Conservation (phyloP, 352 stramenopile species). For the Phytophthora macrochlamydospora region DNA sequence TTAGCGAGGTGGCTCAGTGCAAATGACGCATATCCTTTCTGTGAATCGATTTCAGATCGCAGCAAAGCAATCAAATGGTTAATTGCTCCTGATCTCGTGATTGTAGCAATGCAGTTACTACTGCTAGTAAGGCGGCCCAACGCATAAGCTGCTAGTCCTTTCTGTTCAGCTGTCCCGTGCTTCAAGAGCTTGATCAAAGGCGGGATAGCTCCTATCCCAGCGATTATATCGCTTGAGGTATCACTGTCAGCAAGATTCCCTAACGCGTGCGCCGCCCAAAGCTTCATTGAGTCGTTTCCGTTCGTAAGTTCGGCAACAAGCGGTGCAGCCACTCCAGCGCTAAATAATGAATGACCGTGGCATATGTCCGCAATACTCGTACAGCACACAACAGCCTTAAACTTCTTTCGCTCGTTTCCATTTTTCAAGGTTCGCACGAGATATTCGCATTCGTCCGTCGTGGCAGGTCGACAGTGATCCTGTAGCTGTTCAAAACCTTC, state of each 20-base stretch:
- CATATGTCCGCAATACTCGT: conserved; percentile 1
- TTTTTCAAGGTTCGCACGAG: not conserved
- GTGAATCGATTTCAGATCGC: not conserved
- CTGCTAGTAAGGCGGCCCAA: not conserved
- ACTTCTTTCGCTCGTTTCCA: not conserved
- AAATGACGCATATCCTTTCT: conserved; percentile 6
- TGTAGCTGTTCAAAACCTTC: conserved; percentile 4
- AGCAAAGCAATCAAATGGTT: not conserved
- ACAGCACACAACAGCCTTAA: conserved; percentile 3
- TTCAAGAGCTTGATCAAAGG: not conserved
- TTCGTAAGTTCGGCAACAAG: not conserved
- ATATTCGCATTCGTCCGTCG: not conserved
- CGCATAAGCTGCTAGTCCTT: not conserved
- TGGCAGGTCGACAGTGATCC: not conserved
- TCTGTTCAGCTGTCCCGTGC: not conserved
- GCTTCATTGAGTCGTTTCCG: conserved; percentile 1
- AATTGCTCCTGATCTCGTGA: conserved; percentile 3
- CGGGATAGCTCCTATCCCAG: not conserved
- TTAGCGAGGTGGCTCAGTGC: conserved; percentile 1
- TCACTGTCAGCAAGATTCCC: conserved; percentile 9
- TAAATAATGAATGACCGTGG: not conserved
- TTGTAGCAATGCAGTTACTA: not conserved
- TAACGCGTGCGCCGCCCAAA: conserved; percentile 10
- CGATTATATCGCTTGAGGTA: not conserved
- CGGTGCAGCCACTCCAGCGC: conserved; percentile 1